Evolutionary conservation across 2,329 filamentous ascomycete genomes (phyloP).

Genomic region (Penicillium sp.): DNA sequence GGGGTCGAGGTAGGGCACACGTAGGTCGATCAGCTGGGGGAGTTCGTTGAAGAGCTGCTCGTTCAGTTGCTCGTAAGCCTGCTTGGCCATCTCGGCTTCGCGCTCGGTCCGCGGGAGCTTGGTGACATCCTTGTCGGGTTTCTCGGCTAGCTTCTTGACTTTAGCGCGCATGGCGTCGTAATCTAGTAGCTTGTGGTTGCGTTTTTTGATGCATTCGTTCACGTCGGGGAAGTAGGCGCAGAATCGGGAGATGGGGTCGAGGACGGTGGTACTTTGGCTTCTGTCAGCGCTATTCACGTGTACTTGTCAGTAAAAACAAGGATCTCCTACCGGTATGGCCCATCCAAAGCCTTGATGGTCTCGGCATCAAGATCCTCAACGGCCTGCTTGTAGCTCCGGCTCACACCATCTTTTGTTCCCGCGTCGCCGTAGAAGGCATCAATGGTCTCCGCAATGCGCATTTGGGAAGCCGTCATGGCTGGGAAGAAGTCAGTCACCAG

Average conservation of each 20-base stretch:
- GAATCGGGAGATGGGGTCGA: slow-evolving; percentile 93
- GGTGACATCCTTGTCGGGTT: slow-evolving; percentile 96
- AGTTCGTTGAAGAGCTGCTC: slow-evolving; percentile 91
- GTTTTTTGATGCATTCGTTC: slow-evolving; percentile 99
- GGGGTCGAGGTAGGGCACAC: slow-evolving; percentile 94
- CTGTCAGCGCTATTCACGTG: background rate
- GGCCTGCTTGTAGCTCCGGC: slow-evolving; percentile 95
- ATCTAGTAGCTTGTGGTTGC: slow-evolving; percentile 96
- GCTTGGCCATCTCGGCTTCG: slow-evolving; percentile 91
- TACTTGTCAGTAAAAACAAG: background rate
- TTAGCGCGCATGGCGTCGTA: slow-evolving; percentile 95
- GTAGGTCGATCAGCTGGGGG: slow-evolving; percentile 92
- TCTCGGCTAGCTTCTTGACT: slow-evolving; percentile 95
- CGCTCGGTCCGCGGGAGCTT: slow-evolving; percentile 95
- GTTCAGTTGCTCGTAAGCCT: slow-evolving; percentile 93
- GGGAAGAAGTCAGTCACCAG: slow-evolving; percentile 1
- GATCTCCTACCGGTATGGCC: slow-evolving; percentile 72
- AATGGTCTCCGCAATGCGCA: slow-evolving; percentile 98
- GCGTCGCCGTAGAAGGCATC: slow-evolving; percentile 98
- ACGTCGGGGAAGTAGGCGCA: slow-evolving; percentile 99
- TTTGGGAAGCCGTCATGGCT: slow-evolving; percentile 99
- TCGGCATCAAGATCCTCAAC: slow-evolving; percentile 97
- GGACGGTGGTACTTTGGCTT: slow-evolving; percentile 70
- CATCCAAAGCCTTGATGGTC: slow-evolving; percentile 96
- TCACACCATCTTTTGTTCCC: slow-evolving; percentile 91